Percentiles rank a stretch among this genome's conserved stretches.
phyloP scores from a whole-genome alignment of 495 filamentous ascomycete species.

The Cladorrhinum samala region DNA sequence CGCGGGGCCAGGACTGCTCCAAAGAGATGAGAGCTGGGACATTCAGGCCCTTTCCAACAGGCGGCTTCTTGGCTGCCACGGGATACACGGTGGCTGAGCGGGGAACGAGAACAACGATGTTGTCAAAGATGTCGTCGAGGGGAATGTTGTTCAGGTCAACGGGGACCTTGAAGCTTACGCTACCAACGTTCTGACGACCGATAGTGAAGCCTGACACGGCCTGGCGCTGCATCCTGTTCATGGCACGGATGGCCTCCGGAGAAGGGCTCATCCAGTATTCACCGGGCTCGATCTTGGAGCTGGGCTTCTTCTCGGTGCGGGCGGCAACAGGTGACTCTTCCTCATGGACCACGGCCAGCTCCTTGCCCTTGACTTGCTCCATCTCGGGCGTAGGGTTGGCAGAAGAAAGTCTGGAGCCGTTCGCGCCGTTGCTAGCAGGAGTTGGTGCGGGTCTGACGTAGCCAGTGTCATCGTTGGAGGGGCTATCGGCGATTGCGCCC shows the following conservation, averaged over 20 bases:
- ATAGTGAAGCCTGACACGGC: constrained; percentile 67
- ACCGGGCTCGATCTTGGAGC: constrained; percentile 56
- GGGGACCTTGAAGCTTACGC: constrained; percentile 69
- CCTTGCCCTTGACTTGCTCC: constrained; percentile 66
- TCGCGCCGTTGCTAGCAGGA: constrained; percentile 42
- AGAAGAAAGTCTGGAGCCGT: constrained; percentile 40
- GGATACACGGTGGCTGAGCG: constrained; percentile 85
- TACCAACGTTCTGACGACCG: constrained; percentile 72
- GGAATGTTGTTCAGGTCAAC: constrained; percentile 73
- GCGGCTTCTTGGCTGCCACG: constrained; percentile 65
- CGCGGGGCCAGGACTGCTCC: constrained; percentile 85
- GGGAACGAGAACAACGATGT: constrained; percentile 64
- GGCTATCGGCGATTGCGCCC: constrained; percentile 32
- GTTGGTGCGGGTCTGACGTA: constrained; percentile 51
- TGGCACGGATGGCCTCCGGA: constrained; percentile 60
- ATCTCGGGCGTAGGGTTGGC: constrained; percentile 52
- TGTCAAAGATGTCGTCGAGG: constrained; percentile 62
- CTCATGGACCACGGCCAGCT: constrained; percentile 74
- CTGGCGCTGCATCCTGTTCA: constrained; percentile 68
- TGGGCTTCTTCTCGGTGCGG: constrained; percentile 17
- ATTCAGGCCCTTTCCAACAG: constrained; percentile 79
- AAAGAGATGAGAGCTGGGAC: constrained; percentile 79
- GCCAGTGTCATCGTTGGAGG: constrained; percentile 60
- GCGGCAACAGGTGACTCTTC: constrained; percentile 43
- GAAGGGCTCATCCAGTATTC: constrained; percentile 81